Conservation (phyloP, 148 eudicot genomes). For the Persicaria maculosa region DNA sequence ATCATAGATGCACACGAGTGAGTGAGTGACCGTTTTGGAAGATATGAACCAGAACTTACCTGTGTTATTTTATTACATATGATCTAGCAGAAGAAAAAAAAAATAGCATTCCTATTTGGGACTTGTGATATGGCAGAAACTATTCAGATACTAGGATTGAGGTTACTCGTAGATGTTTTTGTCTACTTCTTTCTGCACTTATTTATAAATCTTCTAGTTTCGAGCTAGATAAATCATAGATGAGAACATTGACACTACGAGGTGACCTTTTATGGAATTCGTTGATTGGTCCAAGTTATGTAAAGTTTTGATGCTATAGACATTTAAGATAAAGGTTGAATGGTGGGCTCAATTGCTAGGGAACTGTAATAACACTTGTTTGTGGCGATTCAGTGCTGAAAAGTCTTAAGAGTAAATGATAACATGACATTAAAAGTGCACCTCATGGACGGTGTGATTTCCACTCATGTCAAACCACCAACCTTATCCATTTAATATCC, state of each 20-base stretch:
- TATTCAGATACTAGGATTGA: not conserved
- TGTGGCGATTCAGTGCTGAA: not conserved
- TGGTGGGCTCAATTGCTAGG: not conserved
- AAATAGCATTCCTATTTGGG: not conserved
- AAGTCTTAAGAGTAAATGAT: not conserved
- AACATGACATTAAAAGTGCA: not conserved
- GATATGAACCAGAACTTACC: no score
- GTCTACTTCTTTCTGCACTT: not conserved
- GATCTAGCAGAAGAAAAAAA: not conserved
- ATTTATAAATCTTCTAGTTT: not conserved
- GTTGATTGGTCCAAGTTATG: not conserved
- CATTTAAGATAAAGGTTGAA: not conserved
- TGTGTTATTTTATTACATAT: no score
- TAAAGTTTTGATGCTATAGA: not conserved
- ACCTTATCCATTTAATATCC: not conserved
- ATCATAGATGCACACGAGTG: no score
- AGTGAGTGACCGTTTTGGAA: no score
- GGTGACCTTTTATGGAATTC: not conserved
- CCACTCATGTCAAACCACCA: not conserved
- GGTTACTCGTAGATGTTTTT: not conserved
- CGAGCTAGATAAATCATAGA: not conserved
- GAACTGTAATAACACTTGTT: not conserved
- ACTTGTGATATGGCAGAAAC: not conserved
- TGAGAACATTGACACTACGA: not conserved
- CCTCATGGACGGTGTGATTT: not conserved